A percentile compares a stretch with the other conserved stretches of the same genome.
phyloP scores from a whole-genome alignment of 1,139 yeast species.

The Spathaspora sp. region DNA sequence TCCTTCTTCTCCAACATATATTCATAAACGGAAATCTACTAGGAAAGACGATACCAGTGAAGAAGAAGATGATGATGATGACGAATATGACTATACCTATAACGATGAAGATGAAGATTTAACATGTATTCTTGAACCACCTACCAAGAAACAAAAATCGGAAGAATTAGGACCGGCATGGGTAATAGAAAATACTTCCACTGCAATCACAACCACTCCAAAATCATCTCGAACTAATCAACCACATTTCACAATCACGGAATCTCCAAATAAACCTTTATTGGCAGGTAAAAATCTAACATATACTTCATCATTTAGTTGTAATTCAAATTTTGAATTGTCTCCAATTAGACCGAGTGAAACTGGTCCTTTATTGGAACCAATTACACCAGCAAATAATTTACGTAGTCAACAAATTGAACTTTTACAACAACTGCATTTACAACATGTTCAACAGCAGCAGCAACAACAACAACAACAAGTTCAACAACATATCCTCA shows the following conservation, averaged over 20 bases:
- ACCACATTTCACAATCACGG: slow-evolving; percentile 30
- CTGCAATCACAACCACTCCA: slow-evolving; percentile 12
- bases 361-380: slow-evolving; percentile 64
- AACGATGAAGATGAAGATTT: slow-evolving; percentile 13
- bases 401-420: slow-evolving; percentile 10
- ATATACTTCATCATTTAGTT: slow-evolving; percentile 62
- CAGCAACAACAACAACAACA: slow-evolving; percentile 11
- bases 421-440: slow-evolving; percentile 8
- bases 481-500: slow-evolving; percentile 7
- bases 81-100: slow-evolving; percentile 11
- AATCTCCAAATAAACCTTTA: slow-evolving; percentile 41
- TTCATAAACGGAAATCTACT: slow-evolving; percentile 6
- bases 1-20: slow-evolving; percentile 36
- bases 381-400: slow-evolving; percentile 47
- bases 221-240: slow-evolving; percentile 14
- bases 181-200: slow-evolving; percentile 4
- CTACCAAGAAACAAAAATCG: slow-evolving; percentile 17
- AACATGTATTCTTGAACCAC: slow-evolving; percentile 14
- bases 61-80: slow-evolving; percentile 1
- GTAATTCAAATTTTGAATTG: slow-evolving; percentile 61
- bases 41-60: slow-evolving; percentile 9
- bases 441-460: slow-evolving; percentile 8
- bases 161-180: slow-evolving; percentile 8
- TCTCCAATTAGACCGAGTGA: slow-evolving; percentile 58
- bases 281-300: slow-evolving; percentile 46